phyloP scores from a whole-genome alignment of 2,329 filamentous ascomycete genomes.

The Cordyceps farinosa region DNA sequence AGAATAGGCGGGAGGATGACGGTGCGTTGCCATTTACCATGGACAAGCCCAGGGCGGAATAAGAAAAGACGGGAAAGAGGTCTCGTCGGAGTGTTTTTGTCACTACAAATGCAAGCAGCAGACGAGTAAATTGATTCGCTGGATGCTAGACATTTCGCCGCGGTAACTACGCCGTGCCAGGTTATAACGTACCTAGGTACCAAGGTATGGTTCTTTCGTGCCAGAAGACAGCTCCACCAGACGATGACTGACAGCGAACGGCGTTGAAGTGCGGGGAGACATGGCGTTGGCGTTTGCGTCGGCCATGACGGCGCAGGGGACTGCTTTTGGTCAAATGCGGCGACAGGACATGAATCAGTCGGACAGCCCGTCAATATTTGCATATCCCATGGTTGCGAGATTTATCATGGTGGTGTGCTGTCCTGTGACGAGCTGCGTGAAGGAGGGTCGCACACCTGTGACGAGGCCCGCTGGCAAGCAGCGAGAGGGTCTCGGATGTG shows the following conservation, averaged over 20 bases:
- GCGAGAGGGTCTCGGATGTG: conserved; percentile 9
- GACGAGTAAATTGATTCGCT: too few species aligned
- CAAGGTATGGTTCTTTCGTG: too few species aligned
- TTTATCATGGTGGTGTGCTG: neutral
- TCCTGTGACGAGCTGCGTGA: conserved; percentile 5
- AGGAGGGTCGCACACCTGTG: conserved; percentile 12
- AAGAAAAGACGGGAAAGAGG: neutral
- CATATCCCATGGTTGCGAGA: neutral
- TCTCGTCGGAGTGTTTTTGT: neutral
- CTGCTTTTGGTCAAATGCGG: neutral
- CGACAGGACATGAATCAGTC: neutral
- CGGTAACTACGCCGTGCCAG: too few species aligned
- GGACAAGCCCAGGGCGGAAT: neutral
- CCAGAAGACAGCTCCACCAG: neutral
- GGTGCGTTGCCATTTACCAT: conserved; percentile 3
- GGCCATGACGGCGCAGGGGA: neutral
- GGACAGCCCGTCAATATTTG: too few species aligned
- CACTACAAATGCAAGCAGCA: too few species aligned
- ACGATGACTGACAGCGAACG: neutral
- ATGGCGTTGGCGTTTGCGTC: neutral
- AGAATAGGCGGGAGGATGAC: conserved; percentile 13
- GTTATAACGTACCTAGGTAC: too few species aligned
- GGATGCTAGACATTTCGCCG: too few species aligned
- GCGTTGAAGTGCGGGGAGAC: neutral
- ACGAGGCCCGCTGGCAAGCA: neutral